A percentile compares a stretch with the other conserved stretches of the same genome.
Conservation (phyloP, 2,329 filamentous ascomycete genomes). For the Exutisphaerella laricina region DNA sequence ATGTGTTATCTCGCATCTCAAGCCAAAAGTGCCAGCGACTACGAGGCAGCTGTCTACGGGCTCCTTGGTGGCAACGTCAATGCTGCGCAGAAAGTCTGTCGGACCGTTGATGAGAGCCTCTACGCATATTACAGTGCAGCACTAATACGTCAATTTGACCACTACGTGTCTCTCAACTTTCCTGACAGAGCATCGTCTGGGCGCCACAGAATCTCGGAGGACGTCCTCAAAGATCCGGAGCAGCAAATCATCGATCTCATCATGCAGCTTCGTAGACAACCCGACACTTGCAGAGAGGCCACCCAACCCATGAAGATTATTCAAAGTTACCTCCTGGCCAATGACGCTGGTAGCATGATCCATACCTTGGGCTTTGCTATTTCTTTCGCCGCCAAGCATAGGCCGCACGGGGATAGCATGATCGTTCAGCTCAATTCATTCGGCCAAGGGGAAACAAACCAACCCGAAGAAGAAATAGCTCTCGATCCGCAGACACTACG, state of each 20-base stretch:
- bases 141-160: constrained; percentile 71
- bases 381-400: constrained; percentile 33
- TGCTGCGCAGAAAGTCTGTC: constrained; percentile 70
- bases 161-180: constrained; percentile 56
- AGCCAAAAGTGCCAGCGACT: constrained; percentile 64
- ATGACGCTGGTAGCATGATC: constrained; percentile 46
- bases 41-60: constrained; percentile 86
- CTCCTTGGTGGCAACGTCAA: constrained; percentile 78
- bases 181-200: constrained; percentile 51
- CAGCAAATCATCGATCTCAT: constrained; percentile 48
- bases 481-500: constrained; percentile 41
- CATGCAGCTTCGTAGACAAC: constrained; percentile 52
- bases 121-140: constrained; percentile 87
- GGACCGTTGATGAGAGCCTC: constrained; percentile 77
- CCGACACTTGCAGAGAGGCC: constrained; percentile 54
- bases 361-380: constrained; percentile 42
- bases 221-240: constrained; percentile 54
- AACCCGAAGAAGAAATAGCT: constrained; percentile 32
- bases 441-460: constrained; percentile 12
- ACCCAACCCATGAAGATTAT: constrained; percentile 65
- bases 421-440: constrained; percentile 22
- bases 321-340: constrained; percentile 67
- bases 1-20: constrained; percentile 68
- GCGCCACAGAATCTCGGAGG: constrained; percentile 58
- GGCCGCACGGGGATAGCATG: constrained; percentile 21